A percentile compares a stretch with the other conserved stretches of the same genome.
Evolutionary conservation across 208 protist species (phyloP).

Genomic region (Leishmania mexicana): DNA sequence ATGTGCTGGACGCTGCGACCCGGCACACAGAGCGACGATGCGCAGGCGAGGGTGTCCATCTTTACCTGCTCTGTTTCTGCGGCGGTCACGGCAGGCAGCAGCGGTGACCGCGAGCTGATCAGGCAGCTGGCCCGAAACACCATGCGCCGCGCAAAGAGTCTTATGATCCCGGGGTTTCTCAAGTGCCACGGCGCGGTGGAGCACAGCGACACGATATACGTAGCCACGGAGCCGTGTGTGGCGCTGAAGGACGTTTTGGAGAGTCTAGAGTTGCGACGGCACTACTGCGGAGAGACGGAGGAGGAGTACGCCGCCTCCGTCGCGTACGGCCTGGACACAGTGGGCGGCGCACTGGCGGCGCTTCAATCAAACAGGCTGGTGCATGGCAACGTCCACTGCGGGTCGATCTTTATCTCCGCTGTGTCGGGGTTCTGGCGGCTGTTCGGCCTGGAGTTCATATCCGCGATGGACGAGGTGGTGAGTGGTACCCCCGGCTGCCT

Average conservation of each 20-base stretch:
- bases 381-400: constrained; percentile 76
- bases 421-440: constrained; percentile 79
- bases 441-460: constrained; percentile 78
- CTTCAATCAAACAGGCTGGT: constrained; percentile 80
- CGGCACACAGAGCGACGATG: constrained; percentile 56
- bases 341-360: constrained; percentile 52
- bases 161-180: constrained; percentile 77
- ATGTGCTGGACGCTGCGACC: constrained; percentile 55
- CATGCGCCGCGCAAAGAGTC: constrained; percentile 73
- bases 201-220: constrained; percentile 75
- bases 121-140: constrained; percentile 60
- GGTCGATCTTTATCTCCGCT: constrained; percentile 68
- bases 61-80: constrained; percentile 46
- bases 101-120: constrained; percentile 16
- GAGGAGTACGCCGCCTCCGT: constrained; percentile 29
- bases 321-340: constrained; percentile 64
- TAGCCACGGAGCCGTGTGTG: constrained; percentile 80
- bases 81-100: neutral
- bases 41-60: constrained; percentile 45
- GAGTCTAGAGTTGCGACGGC: constrained; percentile 16
- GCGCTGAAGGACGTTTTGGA: constrained; percentile 54
- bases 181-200: constrained; percentile 72
- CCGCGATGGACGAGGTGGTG: constrained; percentile 21
- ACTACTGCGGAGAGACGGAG: constrained; percentile 27
- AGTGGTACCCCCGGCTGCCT: constrained; percentile 2